Evolutionary conservation across 371 early-diverging fungal species (phyloP), one percentile per base, ranked within the genome.

Genomic region (Apophysomyces variabilis): DNA sequence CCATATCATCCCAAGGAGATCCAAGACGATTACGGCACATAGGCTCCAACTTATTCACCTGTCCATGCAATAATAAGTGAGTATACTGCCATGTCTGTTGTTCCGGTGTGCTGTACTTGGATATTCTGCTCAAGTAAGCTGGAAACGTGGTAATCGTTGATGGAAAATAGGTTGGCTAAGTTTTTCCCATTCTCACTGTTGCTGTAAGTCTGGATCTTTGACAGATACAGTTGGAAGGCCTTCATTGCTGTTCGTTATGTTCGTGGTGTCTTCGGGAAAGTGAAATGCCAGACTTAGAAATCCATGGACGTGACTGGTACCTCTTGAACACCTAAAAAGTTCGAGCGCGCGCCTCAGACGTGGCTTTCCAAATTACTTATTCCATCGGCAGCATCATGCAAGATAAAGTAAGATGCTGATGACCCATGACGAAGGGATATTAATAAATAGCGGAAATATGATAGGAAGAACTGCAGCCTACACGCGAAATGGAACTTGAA

Each of bases 1-100:
- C 67, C 0, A 89, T 70, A 18, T 89, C 88, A 50, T 77, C 78
- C 87, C 88, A 89, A 46, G 81, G 83, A 1, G 69, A 50, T 2
- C 61, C 70, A 1, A 82, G 58, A 26, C 64, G 58, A 9, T 68
- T 69, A 11, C 68, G 67, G 57, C 82, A 79, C 4, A 47, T 58
- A 2, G 38, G 62, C 14, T 76, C 77, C 4, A 87, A 62, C n/a
- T 78, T 68, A 21, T 66, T 57, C 12, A 59, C 14, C 73, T 71
- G 26, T 58, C 39, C 35, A 54, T 12, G 41, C 16, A 64, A 39
- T 11, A 43, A 1, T 41, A 9, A 32, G 60, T 21, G 14, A 63
- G 47, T 9, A 26, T 14, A 21, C n/a, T 32, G 14, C 11, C 37
- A 36, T 14, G 13, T 61, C 12, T 13, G 36, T 3, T 36, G 6